phyloP scores from a whole-genome alignment of 768 basidiomycete genomes.

The Nevesoporus exiguus region DNA sequence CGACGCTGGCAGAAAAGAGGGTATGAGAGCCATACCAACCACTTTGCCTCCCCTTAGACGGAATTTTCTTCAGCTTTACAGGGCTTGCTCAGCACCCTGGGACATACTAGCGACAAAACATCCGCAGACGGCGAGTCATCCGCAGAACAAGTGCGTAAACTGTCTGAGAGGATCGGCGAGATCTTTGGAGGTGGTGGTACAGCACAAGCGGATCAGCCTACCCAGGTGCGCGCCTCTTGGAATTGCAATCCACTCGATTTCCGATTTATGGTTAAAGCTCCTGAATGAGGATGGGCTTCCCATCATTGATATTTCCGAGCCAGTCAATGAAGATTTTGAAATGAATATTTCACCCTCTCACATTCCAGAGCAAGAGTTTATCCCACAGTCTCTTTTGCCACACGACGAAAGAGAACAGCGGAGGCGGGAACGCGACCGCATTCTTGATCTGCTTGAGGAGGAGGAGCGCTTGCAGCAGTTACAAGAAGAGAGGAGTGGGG shows the following conservation, averaged over 20 bases:
- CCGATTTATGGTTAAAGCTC: conserved; percentile 40
- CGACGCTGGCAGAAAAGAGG: conserved; percentile 34
- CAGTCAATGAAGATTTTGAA: conserved; percentile 31
- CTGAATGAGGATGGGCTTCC: conserved; percentile 77
- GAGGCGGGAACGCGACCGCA: conserved; percentile 55
- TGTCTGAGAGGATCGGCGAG: conserved; percentile 60
- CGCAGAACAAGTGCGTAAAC: conserved; percentile 46
- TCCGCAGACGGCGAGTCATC: conserved; percentile 32
- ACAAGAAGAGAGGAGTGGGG: conserved; percentile 38
- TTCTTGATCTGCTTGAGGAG: conserved; percentile 67
- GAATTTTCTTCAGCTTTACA: conserved; percentile 34
- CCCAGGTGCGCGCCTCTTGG: conserved; percentile 53
- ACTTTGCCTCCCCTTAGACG: conserved; percentile 7
- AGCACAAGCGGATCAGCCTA: conserved; percentile 47
- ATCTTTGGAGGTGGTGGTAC: conserved; percentile 43
- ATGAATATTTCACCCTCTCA: conserved; percentile 14
- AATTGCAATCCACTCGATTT: conserved; percentile 18
- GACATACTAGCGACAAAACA: conserved; percentile 13
- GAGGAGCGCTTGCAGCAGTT: conserved; percentile 54
- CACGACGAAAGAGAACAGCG: conserved; percentile 46
- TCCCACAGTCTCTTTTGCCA: conserved; percentile 46
- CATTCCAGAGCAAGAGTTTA: conserved; percentile 42
- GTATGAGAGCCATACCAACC: conserved; percentile 27
- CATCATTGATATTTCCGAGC: conserved; percentile 74
- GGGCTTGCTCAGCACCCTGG: conserved; percentile 38